Percentiles rank a stretch among this genome's conserved stretches.
Evolutionary conservation across 495 filamentous ascomycete genomes (phyloP).

Genomic region (Trichoderma erinaceum): DNA sequence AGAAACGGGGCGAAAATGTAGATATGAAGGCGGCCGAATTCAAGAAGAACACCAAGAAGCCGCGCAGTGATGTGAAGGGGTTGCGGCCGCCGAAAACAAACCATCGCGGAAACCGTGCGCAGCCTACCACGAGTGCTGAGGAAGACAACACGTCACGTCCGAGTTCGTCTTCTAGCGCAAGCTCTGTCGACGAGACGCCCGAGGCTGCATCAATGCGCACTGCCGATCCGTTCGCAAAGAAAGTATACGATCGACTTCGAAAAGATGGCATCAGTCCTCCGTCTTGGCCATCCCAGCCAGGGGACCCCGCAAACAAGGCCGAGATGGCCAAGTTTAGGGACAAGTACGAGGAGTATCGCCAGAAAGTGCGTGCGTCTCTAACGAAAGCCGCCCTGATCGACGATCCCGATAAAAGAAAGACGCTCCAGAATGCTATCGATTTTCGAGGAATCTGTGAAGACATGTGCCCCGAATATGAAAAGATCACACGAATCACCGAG

Average conservation of each 20-base stretch:
- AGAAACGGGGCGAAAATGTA: slow-evolving; percentile 1
- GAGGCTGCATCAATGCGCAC: not conserved
- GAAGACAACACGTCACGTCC: slow-evolving; percentile 9
- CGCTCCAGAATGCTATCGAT: slow-evolving; percentile 74
- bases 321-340: slow-evolving; percentile 40
- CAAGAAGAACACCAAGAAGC: slow-evolving; percentile 2
- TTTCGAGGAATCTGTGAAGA: slow-evolving; percentile 83
- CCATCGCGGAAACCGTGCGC: not conserved
- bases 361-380: slow-evolving; percentile 58
- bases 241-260: slow-evolving; percentile 35
- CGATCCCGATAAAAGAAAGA: slow-evolving; percentile 79
- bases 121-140: slow-evolving; percentile 4
- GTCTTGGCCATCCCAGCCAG: slow-evolving; percentile 35
- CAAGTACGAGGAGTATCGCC: slow-evolving; percentile 57
- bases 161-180: slow-evolving; percentile 10
- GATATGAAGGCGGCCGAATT: not conserved
- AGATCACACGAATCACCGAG: slow-evolving; percentile 68
- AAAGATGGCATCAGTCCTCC: slow-evolving; percentile 42
- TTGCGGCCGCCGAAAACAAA: not conserved
- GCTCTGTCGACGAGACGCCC: slow-evolving; percentile 8
- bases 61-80: not conserved
- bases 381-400: slow-evolving; percentile 74
- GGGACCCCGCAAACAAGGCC: slow-evolving; percentile 35
- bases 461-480: slow-evolving; percentile 93
- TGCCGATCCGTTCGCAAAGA: slow-evolving; percentile 33